Percentiles rank a stretch among this genome's conserved stretches.
Conservation (phyloP, 345 rosid genomes). For the Mercurialis annua region DNA sequence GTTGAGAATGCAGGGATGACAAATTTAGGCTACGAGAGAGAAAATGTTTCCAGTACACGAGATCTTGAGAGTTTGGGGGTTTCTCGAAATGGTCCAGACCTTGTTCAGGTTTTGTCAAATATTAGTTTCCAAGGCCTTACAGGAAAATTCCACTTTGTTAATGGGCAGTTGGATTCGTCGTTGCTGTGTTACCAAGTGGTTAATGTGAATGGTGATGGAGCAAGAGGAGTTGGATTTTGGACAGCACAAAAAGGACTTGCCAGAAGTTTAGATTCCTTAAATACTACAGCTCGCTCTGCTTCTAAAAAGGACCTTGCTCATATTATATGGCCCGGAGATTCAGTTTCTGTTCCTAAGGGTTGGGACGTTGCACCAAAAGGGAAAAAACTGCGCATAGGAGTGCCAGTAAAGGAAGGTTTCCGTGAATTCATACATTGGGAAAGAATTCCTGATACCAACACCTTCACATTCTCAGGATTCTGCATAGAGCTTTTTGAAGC, state of each 20-base stretch:
- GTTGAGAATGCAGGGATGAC: constrained; percentile 17
- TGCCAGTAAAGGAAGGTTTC: not conserved
- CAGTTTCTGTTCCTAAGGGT: constrained; percentile 11
- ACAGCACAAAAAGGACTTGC: constrained; percentile 17
- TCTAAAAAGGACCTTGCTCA: too few relatives aligned
- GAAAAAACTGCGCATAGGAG: not conserved
- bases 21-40: constrained; percentile 7
- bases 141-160: constrained; percentile 1
- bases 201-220: constrained; percentile 26
- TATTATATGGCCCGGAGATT: too few relatives aligned
- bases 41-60: not conserved
- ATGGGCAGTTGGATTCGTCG: constrained; percentile 27
- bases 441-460: not conserved
- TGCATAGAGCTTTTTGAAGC: not conserved
- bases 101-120: constrained; percentile 2
- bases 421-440: not conserved
- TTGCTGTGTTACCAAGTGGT: constrained; percentile 32
- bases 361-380: not conserved
- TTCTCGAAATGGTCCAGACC: constrained; percentile 3
- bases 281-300: constrained; percentile 17
- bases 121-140: constrained; percentile 30
- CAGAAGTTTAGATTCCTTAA: not conserved
- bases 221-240: constrained; percentile 35
- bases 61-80: constrained; percentile 20
- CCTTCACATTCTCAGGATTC: not conserved